Base-by-base conservation (phyloP, 345 rosid genomes). In the Rhodamnia argentea region DNA sequence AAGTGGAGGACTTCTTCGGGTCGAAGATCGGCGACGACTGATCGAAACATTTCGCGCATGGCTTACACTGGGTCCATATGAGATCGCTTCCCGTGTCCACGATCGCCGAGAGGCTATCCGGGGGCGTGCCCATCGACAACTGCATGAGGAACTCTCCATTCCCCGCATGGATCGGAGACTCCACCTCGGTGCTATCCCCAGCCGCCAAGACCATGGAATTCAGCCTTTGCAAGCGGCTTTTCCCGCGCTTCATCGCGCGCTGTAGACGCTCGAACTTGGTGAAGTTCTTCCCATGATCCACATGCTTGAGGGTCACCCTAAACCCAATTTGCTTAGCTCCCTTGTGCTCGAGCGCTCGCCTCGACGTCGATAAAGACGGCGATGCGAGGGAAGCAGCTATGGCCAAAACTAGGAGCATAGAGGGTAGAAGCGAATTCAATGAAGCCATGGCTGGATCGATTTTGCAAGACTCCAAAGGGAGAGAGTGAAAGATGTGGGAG, bases 31-130 rank as follows among this genome's bases (percentile, higher is more conserved):
- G 97, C 7, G 94, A 92, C 1, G 98, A 91, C 86, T 97, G 99
- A 52, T 91, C 82, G 18, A 88, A 97, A 85, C 98, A 97, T 54
- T 95, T 91, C 0, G 84, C 83, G 37, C 99, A 97, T 7, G 98
- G 99, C 90, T 94, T 91, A 90, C 99, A 97, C 58, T 96, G 99
- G 24, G 99, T 97, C 99, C 99, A 97, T 57, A 97, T 95, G 58
- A 97, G 89, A 87, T 97, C 98, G 56, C 99, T 97, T 1, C 99
- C 99, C 0, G 99, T 95, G 84, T 97, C 99, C 87, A 97, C 53
- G 42, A 97, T 95, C 10, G 98, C 99, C 12, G 92, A 84, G 91
- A 89, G 94, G 13, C 89, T 89, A 59, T 86, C 86, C 2, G 94
- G 85, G 0, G 99, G 98, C 3, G 95, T 93, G 40, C 99, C 99